Base-by-base conservation (phyloP, 1,284 basidiomycete genomes). In the Trametes polyzona region DNA sequence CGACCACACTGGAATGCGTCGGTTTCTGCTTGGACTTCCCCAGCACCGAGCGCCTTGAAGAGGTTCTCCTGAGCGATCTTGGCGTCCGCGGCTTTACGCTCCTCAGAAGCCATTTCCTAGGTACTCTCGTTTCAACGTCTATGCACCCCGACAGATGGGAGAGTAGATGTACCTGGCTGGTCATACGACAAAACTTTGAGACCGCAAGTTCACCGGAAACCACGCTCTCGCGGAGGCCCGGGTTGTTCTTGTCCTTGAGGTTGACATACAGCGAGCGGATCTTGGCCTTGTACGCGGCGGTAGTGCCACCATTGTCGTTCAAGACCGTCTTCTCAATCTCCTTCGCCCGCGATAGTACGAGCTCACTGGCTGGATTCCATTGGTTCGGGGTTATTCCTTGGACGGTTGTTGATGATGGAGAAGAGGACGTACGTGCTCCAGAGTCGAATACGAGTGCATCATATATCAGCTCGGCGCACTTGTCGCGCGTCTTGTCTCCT, bases 1-100 rank as follows among this genome's bases (percentile, higher is more conserved):
- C 93, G 85, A 17, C 86, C 82, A 69, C 97, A 99, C 73, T 98
- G 95, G 90, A 99, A 99, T 1, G 95, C 95, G 65, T 96, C 95
- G 0, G 97, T 99, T 74, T 99, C 96, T 14, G 96, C 96, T 73
- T 93, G 85, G 55, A 87, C 89, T 63, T 96, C 92, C 14, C 84
- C 93, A 0, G 96, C 96, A 3, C 91, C 93, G 16, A 97, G 86
- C 1, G 96, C 90, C 50, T 95, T 92, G 80, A 95, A 93, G 46
- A 99, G 75, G 69, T 99, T 99, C 57, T 93, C 87, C 65, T 92
- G 86, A 53, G 86, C 83, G 62, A 99, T 91, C 68, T 90, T 90
- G 59, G 84, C 83, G 67, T 95, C 90, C 17, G 89, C 86, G 3
- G 88, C 86, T 67, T 93, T 91, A 33, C 95, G 82, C 66, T 96